A percentile compares a stretch with the other conserved stretches of the same genome.
phyloP scores from a whole-genome alignment of 1,139 yeast genomes.

The Trichomonascaceae sp. region DNA sequence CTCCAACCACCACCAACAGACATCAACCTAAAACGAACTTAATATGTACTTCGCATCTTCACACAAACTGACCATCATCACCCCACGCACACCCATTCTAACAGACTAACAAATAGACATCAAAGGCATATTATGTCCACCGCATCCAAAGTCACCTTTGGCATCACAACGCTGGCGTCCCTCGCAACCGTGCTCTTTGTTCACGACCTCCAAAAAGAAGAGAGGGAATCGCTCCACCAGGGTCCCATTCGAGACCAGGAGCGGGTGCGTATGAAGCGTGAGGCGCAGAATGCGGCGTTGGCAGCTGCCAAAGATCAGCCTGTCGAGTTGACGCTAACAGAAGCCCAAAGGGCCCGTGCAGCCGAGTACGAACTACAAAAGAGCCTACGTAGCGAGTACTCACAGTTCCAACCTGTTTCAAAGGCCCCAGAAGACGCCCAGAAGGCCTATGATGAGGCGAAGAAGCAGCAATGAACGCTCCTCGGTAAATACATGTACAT shows the following conservation, averaged over 20 bases:
- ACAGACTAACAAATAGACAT: too few species aligned
- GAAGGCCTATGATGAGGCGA: too few species aligned
- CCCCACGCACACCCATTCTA: too few species aligned
- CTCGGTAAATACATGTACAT: too few species aligned
- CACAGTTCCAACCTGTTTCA: conserved; percentile 52
- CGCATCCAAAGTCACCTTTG: conserved; percentile 59
- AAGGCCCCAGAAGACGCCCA: conserved; percentile 14
- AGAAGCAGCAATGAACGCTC: too few species aligned
- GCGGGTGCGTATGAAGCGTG: conserved; percentile 36
- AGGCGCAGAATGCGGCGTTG: conserved; percentile 22
- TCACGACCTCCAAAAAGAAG: conserved; percentile 52
- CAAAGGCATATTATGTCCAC: conserved; percentile 62
- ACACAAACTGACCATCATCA: too few species aligned
- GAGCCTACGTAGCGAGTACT: conserved; percentile 48
- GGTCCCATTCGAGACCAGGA: conserved; percentile 74
- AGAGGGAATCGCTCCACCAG: conserved; percentile 55
- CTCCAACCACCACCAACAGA: too few species aligned
- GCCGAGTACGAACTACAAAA: conserved; percentile 68
- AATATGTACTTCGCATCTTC: too few species aligned
- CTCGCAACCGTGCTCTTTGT: conserved; percentile 51
- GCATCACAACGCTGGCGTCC: conserved; percentile 42
- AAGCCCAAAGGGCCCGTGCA: conserved; percentile 41
- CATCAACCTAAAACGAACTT: too few species aligned
- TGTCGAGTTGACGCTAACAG: conserved; percentile 14
- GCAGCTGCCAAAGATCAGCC: conserved; percentile 9